These are phyloP conservation scores for Penicillium flavigenum DNA, from an alignment of 495 filamentous ascomycete genomes.

Conservation along the genomic window DNA sequence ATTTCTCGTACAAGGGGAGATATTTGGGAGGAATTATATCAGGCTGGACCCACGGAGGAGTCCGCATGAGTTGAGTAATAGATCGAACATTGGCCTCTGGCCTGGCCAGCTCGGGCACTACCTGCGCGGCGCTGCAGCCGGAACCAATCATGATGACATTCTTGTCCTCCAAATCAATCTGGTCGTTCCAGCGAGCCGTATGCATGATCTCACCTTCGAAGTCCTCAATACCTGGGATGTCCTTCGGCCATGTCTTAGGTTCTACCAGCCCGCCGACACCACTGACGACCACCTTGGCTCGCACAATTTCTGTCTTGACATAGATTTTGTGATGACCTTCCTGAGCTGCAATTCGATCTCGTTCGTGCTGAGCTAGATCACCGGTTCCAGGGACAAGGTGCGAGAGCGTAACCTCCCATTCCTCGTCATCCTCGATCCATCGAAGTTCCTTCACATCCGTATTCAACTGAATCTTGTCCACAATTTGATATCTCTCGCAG, in stretches of 20 bases:
- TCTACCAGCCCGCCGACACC: slow-evolving; percentile 57
- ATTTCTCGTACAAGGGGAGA: slow-evolving; percentile 41
- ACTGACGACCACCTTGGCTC: slow-evolving; percentile 57
- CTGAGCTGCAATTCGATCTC: slow-evolving; percentile 27
- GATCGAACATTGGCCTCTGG: slow-evolving; percentile 51
- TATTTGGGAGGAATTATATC: slow-evolving; percentile 17
- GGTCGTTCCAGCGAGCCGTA: slow-evolving; percentile 55
- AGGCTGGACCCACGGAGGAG: slow-evolving; percentile 59
- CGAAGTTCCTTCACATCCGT: slow-evolving; percentile 50
- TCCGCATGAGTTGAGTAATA: slow-evolving; percentile 62
- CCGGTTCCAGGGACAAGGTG: slow-evolving; percentile 55
- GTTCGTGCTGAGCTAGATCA: slow-evolving; percentile 38
- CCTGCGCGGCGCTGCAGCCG: slow-evolving; percentile 56
- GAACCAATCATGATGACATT: slow-evolving; percentile 61
- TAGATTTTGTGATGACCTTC: slow-evolving; percentile 42
- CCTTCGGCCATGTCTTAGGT: slow-evolving; percentile 48
- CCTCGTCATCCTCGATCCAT: slow-evolving; percentile 50
- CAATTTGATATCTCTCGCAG: slow-evolving; percentile 56
- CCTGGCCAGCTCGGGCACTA: slow-evolving; percentile 41
- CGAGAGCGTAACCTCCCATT: slow-evolving; percentile 55
- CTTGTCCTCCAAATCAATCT: slow-evolving; percentile 48
- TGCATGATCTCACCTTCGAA: slow-evolving; percentile 60
- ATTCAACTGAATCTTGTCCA: slow-evolving; percentile 59
- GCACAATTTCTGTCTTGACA: slow-evolving; percentile 43
- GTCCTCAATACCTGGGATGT: slow-evolving; percentile 52